Evolutionary conservation across 371 early-diverging fungal species (phyloP).

Genomic region (Mortierella polycephala): DNA sequence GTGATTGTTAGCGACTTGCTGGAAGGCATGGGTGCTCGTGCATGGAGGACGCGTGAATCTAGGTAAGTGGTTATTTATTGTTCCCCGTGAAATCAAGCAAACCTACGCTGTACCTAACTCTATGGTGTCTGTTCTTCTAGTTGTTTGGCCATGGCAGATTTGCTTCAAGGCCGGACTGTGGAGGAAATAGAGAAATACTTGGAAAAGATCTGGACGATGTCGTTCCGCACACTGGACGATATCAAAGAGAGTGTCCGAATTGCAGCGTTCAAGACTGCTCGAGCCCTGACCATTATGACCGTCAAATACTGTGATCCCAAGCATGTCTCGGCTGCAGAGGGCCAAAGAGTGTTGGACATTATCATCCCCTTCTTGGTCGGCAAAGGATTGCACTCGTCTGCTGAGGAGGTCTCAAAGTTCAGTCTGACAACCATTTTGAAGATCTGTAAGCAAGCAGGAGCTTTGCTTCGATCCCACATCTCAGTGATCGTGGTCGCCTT

Average conservation of each 20-base stretch:
- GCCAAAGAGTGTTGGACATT: constrained; percentile 76
- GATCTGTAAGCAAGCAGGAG: constrained; percentile 82
- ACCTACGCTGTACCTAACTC: neutral
- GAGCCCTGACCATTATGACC: constrained; percentile 81
- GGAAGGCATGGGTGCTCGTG: constrained; percentile 79
- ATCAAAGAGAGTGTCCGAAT: constrained; percentile 92
- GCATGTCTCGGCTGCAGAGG: constrained; percentile 65
- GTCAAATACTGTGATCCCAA: constrained; percentile 87
- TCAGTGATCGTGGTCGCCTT: constrained; percentile 78
- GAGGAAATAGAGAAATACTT: constrained; percentile 78
- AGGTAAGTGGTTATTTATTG: constrained; percentile 28
- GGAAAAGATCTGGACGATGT: constrained; percentile 87
- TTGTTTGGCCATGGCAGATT: constrained; percentile 79
- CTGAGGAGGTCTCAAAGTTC: constrained; percentile 90
- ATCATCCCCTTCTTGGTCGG: constrained; percentile 89
- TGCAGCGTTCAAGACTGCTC: constrained; percentile 85
- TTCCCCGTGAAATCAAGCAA: neutral
- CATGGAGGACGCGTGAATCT: constrained; percentile 90
- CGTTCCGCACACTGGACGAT: constrained; percentile 91
- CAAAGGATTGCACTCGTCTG: constrained; percentile 84
- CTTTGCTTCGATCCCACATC: constrained; percentile 77
- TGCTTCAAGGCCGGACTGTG: constrained; percentile 78
- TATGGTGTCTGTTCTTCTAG: constrained; percentile 42
- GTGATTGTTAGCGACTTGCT: constrained; percentile 84
- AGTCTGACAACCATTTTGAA: constrained; percentile 84